phyloP scores from a whole-genome alignment of 345 rosid genomes.

The Gossypium longicalyx region DNA sequence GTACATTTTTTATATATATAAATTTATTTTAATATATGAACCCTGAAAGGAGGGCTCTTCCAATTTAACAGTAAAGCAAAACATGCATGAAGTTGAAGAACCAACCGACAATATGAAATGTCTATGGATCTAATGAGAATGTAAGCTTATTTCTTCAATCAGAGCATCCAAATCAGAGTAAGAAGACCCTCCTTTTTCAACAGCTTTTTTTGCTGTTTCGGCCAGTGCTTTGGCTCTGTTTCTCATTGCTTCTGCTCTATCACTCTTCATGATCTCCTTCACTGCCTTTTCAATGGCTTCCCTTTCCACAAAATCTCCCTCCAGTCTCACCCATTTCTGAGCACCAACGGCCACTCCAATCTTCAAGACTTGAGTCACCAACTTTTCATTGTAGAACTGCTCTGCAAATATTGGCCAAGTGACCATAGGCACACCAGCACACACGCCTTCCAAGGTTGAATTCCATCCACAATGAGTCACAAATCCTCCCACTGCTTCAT shows the following conservation, averaged over 20 bases:
- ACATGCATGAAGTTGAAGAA: too few relatives aligned
- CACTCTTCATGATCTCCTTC: constrained; percentile 35
- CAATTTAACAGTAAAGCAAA: too few relatives aligned
- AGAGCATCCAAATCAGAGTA: constrained; percentile 26
- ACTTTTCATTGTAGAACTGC: constrained; percentile 52
- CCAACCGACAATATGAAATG: background rate
- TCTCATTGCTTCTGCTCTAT: constrained; percentile 26
- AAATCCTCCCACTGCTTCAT: constrained; percentile 45
- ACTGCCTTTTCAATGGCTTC: constrained; percentile 35
- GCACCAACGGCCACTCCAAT: constrained; percentile 40
- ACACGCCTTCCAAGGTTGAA: constrained; percentile 43
- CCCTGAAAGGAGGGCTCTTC: background rate
- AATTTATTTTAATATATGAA: too few relatives aligned
- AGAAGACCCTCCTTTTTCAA: constrained; percentile 37
- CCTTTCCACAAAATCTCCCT: constrained; percentile 29
- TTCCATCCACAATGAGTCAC: constrained; percentile 64
- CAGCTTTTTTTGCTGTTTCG: constrained; percentile 28
- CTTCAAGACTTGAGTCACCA: constrained; percentile 33
- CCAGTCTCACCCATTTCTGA: constrained; percentile 18
- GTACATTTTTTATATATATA: too few relatives aligned
- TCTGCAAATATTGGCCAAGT: constrained; percentile 42
- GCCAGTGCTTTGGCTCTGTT: constrained; percentile 25
- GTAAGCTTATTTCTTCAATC: constrained; percentile 21
- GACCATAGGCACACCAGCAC: constrained; percentile 51
- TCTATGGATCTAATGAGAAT: too few relatives aligned